Evolutionary conservation across 345 rosid species (phyloP).

Genomic region (Viola odorata): DNA sequence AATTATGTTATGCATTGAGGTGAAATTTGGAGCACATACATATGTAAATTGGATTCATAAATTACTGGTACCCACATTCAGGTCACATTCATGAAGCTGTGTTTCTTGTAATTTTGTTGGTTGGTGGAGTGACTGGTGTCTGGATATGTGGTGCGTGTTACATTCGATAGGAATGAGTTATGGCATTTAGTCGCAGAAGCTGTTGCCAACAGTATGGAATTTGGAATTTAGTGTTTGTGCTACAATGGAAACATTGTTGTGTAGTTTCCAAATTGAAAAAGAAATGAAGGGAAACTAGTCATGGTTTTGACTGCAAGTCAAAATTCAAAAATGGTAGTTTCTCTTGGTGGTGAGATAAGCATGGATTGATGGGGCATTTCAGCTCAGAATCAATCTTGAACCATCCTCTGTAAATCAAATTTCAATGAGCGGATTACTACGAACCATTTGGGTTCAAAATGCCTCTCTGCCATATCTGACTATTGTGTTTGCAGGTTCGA

Average conservation of each 20-base stretch:
- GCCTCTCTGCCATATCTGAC: too few relatives aligned
- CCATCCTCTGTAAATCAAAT: not conserved
- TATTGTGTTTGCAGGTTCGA: conserved; percentile 48
- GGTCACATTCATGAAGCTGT: not conserved
- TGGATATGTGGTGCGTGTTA: not conserved
- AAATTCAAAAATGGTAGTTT: not conserved
- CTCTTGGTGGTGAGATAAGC: too few relatives aligned
- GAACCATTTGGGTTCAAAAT: too few relatives aligned
- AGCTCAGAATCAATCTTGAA: not conserved
- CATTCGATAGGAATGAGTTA: not conserved
- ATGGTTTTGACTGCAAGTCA: not conserved
- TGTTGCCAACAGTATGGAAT: conserved; percentile 10
- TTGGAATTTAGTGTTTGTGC: not conserved
- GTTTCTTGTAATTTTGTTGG: not conserved
- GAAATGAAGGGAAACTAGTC: not conserved
- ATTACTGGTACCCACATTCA: not conserved
- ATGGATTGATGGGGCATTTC: not conserved
- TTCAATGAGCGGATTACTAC: too few relatives aligned
- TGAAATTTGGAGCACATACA: too few relatives aligned
- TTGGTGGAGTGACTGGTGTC: not conserved
- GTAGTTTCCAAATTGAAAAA: not conserved
- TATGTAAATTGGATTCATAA: not conserved
- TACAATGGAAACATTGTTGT: conserved; percentile 7
- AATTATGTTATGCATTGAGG: too few relatives aligned
- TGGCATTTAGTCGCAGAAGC: not conserved